Conservation (phyloP, 2,329 filamentous ascomycete species). For the Beauveria varroae region DNA sequence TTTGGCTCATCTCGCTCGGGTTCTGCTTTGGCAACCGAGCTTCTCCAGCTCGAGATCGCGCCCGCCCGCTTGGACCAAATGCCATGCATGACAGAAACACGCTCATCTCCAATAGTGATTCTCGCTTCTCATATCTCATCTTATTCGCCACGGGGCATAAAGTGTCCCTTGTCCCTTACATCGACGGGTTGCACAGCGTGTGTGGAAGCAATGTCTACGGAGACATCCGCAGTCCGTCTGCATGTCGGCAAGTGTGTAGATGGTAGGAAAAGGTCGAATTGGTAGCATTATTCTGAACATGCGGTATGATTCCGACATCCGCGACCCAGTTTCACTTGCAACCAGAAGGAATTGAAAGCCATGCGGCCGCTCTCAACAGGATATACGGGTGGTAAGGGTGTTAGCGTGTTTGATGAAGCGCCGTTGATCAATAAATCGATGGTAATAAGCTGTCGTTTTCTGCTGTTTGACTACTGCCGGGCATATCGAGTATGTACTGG, state of each 20-base stretch:
- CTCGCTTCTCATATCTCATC: background rate
- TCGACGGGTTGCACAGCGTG: background rate
- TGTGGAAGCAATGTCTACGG: background rate
- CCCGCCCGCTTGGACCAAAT: constrained; percentile 3
- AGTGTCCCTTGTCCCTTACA: constrained; percentile 1
- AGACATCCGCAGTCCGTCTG: background rate
- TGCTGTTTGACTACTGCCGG: background rate
- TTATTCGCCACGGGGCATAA: background rate
- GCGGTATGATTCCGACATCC: background rate
- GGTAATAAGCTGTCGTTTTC: background rate
- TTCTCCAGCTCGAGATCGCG: constrained; percentile 6
- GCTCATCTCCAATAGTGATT: background rate
- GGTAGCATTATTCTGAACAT: background rate
- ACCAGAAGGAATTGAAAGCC: background rate
- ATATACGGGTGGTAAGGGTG: background rate
- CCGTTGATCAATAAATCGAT: background rate
- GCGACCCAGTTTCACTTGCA: constrained; percentile 3
- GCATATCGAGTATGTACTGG: background rate
- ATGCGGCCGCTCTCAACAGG: background rate
- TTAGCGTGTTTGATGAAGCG: constrained; percentile 8
- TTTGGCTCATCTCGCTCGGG: background rate
- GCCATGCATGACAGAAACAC: constrained; percentile 1
- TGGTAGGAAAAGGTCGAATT: background rate
- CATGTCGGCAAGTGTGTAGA: background rate
- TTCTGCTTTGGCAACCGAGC: background rate